Evolutionary conservation across 2,329 filamentous ascomycete genomes (phyloP).

Genomic region (Phyllosticta citriasiana): DNA sequence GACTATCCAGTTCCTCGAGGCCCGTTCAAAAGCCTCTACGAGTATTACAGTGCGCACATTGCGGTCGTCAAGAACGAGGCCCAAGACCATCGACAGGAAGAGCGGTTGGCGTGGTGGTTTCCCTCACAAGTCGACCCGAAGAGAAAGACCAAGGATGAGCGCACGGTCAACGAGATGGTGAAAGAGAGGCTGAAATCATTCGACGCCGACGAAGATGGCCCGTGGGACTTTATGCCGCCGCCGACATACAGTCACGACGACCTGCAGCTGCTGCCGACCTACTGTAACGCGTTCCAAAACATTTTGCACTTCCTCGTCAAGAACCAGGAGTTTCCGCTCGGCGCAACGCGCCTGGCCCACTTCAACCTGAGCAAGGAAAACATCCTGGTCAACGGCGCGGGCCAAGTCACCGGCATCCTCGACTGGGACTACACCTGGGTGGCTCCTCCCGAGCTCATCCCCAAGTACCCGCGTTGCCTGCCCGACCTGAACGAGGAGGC

Average conservation of each 20-base stretch:
- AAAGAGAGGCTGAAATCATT: background rate
- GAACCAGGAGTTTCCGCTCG: background rate
- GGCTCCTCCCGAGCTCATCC: constrained; percentile 5
- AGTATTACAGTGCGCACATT: background rate
- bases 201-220: background rate
- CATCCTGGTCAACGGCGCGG: constrained; percentile 13
- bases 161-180: background rate
- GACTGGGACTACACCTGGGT: constrained; percentile 14
- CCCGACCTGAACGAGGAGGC: background rate
- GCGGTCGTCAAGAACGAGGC: background rate
- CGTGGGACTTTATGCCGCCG: background rate
- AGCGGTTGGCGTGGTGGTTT: background rate
- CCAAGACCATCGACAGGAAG: background rate
- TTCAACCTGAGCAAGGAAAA: constrained; percentile 1
- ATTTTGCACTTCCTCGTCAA: background rate
- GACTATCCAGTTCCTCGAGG: background rate
- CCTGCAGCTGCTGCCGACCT: background rate
- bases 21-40: background rate
- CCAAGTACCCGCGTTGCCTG: background rate
- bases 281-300: background rate
- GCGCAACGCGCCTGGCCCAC: background rate
- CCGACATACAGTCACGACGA: background rate
- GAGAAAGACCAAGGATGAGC: too few species aligned
- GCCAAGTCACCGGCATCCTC: constrained; percentile 12
- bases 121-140: background rate